A percentile compares a stretch with the other conserved stretches of the same genome.
Evolutionary conservation across 441 rosid species (phyloP).

Genomic region (Pelargonium fulgidum): DNA sequence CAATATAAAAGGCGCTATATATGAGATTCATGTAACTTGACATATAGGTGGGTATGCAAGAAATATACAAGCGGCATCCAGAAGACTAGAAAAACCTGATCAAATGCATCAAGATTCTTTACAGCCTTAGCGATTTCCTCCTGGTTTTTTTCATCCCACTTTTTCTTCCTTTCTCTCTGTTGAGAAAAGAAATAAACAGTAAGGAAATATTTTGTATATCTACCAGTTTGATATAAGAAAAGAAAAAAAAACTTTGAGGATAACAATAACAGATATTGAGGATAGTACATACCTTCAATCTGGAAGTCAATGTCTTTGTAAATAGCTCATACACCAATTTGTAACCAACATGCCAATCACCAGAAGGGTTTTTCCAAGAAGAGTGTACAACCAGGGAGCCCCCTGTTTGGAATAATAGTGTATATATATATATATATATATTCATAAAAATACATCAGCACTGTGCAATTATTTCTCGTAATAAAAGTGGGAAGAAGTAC

Average conservation of each 20-base stretch:
- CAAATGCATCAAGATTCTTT: slow-evolving; percentile 64
- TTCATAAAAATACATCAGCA: not conserved
- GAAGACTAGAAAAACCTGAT: slow-evolving; percentile 50
- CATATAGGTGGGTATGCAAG: slow-evolving; percentile 2
- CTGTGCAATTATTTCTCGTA: not conserved
- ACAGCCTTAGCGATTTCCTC: slow-evolving; percentile 85
- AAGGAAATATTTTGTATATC: slow-evolving; percentile 9
- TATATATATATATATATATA: too few species aligned
- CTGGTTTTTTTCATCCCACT: slow-evolving; percentile 83
- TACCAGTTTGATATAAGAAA: not conserved
- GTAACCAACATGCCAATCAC: slow-evolving; percentile 91
- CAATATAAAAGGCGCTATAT: not conserved
- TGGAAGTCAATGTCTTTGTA: slow-evolving; percentile 61
- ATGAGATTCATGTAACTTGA: not conserved
- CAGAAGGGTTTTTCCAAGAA: slow-evolving; percentile 90
- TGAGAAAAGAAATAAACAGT: slow-evolving; percentile 7
- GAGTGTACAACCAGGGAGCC: slow-evolving; percentile 62
- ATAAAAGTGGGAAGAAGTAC: not conserved
- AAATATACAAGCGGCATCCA: slow-evolving; percentile 20
- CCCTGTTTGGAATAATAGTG: slow-evolving; percentile 36
- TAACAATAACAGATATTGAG: slow-evolving; percentile 4
- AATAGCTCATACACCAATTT: slow-evolving; percentile 80
- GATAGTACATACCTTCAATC: slow-evolving; percentile 57
- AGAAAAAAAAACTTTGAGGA: not conserved
- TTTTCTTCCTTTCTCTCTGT: slow-evolving; percentile 82